phyloP scores from a whole-genome alignment of 129 eudicot species.

The Logfia minima region DNA sequence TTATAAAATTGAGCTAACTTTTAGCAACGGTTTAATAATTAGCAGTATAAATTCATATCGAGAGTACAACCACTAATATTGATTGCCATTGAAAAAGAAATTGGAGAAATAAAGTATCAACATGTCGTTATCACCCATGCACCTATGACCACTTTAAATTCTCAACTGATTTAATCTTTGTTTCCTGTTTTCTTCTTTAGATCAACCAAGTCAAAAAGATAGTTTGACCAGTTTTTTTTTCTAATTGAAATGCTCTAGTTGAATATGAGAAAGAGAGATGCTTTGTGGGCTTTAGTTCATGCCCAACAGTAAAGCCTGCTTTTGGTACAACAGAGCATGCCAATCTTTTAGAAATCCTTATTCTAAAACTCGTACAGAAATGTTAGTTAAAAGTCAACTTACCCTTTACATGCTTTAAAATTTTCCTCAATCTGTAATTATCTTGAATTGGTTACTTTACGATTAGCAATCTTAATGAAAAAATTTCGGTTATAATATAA shows the following conservation, averaged over 20 bases:
- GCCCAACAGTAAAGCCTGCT: constrained; percentile 23
- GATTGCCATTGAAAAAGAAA: constrained; percentile 25
- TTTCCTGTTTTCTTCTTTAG: constrained; percentile 27
- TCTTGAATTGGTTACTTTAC: constrained; percentile 32
- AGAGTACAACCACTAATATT: constrained; percentile 8
- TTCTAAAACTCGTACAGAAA: constrained; percentile 31
- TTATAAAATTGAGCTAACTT: constrained; percentile 19
- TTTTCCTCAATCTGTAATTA: constrained; percentile 22
- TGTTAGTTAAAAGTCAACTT: constrained; percentile 36
- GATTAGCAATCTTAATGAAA: constrained; percentile 18
- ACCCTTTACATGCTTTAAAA: constrained; percentile 22
- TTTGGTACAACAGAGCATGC: constrained; percentile 30
- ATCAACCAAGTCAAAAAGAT: constrained; percentile 38
- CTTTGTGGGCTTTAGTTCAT: constrained; percentile 29
- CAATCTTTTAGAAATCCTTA: constrained; percentile 33
- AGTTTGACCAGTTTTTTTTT: constrained; percentile 20
- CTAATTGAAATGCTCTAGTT: constrained; percentile 21
- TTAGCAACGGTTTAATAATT: constrained; percentile 21
- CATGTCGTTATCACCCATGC: constrained; percentile 29
- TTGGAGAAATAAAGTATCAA: constrained; percentile 16
- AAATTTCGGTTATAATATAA: constrained; percentile 20
- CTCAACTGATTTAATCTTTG: constrained; percentile 24
- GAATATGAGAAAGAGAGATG: constrained; percentile 19
- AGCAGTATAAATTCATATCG: not conserved
- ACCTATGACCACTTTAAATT: constrained; percentile 31